Conservation (phyloP, 495 filamentous ascomycete genomes). For the Gamarada debralockiae region DNA sequence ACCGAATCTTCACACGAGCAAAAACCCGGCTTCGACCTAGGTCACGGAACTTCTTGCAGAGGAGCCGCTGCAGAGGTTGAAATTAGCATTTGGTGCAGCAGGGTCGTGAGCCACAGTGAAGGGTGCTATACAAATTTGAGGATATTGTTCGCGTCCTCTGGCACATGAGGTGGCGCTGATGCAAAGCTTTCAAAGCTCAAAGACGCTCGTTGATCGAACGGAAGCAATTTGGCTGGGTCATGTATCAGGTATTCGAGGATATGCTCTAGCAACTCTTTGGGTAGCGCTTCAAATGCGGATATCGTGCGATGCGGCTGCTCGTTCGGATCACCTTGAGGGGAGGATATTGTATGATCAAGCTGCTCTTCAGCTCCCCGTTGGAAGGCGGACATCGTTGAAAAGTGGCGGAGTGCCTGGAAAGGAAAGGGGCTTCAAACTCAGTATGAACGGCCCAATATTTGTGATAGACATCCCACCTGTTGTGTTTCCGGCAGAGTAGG, state of each 20-base stretch:
- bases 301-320: not conserved
- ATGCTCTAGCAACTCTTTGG: conserved; percentile 57
- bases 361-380: not conserved
- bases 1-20: conserved; percentile 54
- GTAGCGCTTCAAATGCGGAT: conserved; percentile 31
- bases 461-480: no score
- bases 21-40: conserved; percentile 59
- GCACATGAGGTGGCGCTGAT: conserved; percentile 35
- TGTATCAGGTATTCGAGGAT: conserved; percentile 42
- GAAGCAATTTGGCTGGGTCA: conserved; percentile 36
- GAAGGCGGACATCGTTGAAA: no score
- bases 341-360: not conserved
- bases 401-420: no score
- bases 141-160: conserved; percentile 38
- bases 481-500: not conserved
- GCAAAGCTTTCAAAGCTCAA: conserved; percentile 54
- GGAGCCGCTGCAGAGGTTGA: conserved; percentile 34
- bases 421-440: no score
- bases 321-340: not conserved
- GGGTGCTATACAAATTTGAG: conserved; percentile 20
- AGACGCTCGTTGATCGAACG: conserved; percentile 45
- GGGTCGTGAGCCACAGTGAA: not conserved
- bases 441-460: no score
- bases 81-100: not conserved
- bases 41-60: conserved; percentile 58